phyloP scores from a whole-genome alignment of 352 stramenopile species.

The Pythium pectinolyticum region DNA sequence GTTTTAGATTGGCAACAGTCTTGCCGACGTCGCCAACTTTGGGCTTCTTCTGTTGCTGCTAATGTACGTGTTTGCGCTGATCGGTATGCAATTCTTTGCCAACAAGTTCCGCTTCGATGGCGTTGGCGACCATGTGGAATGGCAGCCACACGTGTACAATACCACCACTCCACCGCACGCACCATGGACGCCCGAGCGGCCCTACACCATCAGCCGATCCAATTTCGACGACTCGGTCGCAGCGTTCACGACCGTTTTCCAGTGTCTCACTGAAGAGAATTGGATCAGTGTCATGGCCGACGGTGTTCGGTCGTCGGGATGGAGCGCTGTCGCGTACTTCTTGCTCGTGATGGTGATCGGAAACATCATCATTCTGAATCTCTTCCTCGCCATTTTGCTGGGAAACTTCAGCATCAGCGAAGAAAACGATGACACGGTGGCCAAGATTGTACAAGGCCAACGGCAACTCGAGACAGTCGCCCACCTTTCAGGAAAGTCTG shows the following conservation, averaged over 20 bases:
- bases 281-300: constrained; percentile 90
- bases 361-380: constrained; percentile 86
- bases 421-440: constrained; percentile 31
- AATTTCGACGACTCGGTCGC: constrained; percentile 65
- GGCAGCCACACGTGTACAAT: constrained; percentile 44
- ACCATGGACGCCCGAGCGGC: constrained; percentile 40
- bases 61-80: constrained; percentile 88
- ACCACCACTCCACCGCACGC: constrained; percentile 40
- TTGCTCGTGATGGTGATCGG: constrained; percentile 69
- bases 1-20: constrained; percentile 60
- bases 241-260: constrained; percentile 77
- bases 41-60: constrained; percentile 84
- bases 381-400: constrained; percentile 89
- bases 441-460: constrained; percentile 33
- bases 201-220: constrained; percentile 40
- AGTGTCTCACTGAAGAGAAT: constrained; percentile 87
- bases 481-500: background rate
- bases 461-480: constrained; percentile 24
- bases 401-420: constrained; percentile 67
- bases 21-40: constrained; percentile 87
- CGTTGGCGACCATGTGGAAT: constrained; percentile 34
- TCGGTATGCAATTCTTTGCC: constrained; percentile 79
- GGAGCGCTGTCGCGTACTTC: constrained; percentile 53
- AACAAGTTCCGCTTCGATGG: constrained; percentile 83
- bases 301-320: constrained; percentile 48